phyloP scores from a whole-genome alignment of 2,329 filamentous ascomycete species.

The Stagonosporopsis rhizophila region DNA sequence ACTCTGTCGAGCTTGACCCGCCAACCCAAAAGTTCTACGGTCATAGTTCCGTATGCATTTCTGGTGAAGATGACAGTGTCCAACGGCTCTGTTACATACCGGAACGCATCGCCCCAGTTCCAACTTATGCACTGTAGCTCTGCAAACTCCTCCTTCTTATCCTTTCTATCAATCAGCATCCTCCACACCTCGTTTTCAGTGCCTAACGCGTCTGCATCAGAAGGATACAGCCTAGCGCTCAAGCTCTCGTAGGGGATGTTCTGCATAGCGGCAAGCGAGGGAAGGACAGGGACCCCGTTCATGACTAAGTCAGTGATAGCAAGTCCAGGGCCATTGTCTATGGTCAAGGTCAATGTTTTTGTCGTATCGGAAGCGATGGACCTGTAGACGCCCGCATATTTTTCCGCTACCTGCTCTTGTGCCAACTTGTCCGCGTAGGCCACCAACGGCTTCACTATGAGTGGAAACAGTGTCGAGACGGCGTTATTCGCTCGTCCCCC shows the following conservation, averaged over 20 bases:
- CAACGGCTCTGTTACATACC: conserved; percentile 30
- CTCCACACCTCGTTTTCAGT: conserved; percentile 26
- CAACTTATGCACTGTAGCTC: conserved; percentile 33
- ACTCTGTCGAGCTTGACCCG: conserved; percentile 15
- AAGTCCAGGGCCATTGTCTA: conserved; percentile 36
- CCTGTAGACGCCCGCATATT: conserved; percentile 34
- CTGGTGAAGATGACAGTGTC: conserved; percentile 29
- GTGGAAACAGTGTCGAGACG: conserved; percentile 21
- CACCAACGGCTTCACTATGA: conserved; percentile 24
- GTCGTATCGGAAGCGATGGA: not conserved
- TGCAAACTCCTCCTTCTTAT: conserved; percentile 20
- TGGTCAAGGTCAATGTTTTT: conserved; percentile 16
- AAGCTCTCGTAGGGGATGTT: conserved; percentile 16
- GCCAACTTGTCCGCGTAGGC: conserved; percentile 32
- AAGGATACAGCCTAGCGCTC: conserved; percentile 32
- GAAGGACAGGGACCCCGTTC: conserved; percentile 26
- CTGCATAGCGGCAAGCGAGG: conserved; percentile 20
- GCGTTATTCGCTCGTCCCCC: conserved; percentile 22
- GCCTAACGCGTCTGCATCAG: conserved; percentile 27
- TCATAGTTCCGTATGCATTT: conserved; percentile 3
- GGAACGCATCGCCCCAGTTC: conserved; percentile 26
- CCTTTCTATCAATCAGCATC: conserved; percentile 24
- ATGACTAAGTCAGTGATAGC: conserved; percentile 22
- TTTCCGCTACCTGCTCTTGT: conserved; percentile 21
- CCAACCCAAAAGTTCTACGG: conserved; percentile 28